Base-by-base conservation (phyloP, 2,329 filamentous ascomycete species). In the Sporothrix schenckii region DNA sequence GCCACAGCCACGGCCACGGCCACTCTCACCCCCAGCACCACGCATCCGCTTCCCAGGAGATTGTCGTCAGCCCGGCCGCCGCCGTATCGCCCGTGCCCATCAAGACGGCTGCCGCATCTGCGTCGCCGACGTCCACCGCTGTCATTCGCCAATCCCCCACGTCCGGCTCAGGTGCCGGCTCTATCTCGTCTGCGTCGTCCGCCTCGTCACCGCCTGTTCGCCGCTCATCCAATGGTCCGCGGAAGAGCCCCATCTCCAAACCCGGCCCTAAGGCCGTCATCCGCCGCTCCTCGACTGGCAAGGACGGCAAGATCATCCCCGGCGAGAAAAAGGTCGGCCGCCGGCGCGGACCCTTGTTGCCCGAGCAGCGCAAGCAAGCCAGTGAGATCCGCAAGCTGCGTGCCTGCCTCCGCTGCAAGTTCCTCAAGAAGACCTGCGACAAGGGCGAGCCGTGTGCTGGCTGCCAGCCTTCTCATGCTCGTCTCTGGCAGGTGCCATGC, bases 361-460 rank as follows among this genome's bases (percentile, higher is more conserved):
- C 94, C 13, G 94, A 98, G 80, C 94, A 97, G 84, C 88, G 94
- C 75, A 96, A 97, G 82, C 94, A 97, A 81, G 94, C 94, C 34
- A 95, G 94, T 77, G 94, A 98, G 81, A 98, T 98, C 79, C 89
- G 94, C 80, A 98, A 98, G 82, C 85, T 97, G 76, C 88, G 94
- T 78, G 94, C 94, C 63, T 98, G 94, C 80, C 84, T 98, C 76
- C 90, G 94, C 74, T 98, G 94, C 88, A 97, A 97, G 83, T 98
- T 97, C 84, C 86, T 98, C 80, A 98, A 98, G 87, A 98, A 98
- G 87, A 97, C 94, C 65, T 98, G 94, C 79, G 94, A 98, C 81
- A 97, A 96, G 84, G 94, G 94, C 74, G 94, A 97, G 83, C 94
- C 94, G 71, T 98, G 94, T 81, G 92, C 91, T 76, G 94, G 94